Conservation (phyloP, 2,329 filamentous ascomycete species). For the Penicillium nordicum region DNA sequence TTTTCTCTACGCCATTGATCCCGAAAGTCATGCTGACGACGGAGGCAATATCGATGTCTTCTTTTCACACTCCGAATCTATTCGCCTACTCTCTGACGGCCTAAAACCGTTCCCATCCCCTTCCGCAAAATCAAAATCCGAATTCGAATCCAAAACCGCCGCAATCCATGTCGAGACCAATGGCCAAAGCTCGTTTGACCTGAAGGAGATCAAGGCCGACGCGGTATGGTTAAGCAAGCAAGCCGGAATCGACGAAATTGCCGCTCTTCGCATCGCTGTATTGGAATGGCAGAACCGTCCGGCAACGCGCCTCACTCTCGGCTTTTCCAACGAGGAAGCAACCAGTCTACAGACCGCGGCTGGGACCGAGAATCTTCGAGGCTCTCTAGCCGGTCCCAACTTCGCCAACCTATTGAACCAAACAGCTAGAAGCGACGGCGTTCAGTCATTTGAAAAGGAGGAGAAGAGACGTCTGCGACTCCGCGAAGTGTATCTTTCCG, state of each 20-base stretch:
- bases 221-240: slow-evolving; percentile 79
- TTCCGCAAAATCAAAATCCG: slow-evolving; percentile 61
- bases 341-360: slow-evolving; percentile 72
- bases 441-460: slow-evolving; percentile 57
- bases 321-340: slow-evolving; percentile 73
- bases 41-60: slow-evolving; percentile 62
- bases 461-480: slow-evolving; percentile 64
- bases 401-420: slow-evolving; percentile 36
- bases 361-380: slow-evolving; percentile 60
- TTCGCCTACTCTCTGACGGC: slow-evolving; percentile 65
- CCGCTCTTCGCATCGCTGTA: slow-evolving; percentile 74
- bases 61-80: slow-evolving; percentile 66
- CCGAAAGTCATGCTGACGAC: slow-evolving; percentile 48
- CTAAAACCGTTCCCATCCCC: slow-evolving; percentile 64
- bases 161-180: slow-evolving; percentile 77
- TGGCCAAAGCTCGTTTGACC: slow-evolving; percentile 63
- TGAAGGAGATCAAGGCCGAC: slow-evolving; percentile 79
- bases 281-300: slow-evolving; percentile 80
- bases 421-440: slow-evolving; percentile 27
- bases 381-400: slow-evolving; percentile 49
- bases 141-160: slow-evolving; percentile 79
- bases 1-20: slow-evolving; percentile 51
- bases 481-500: slow-evolving; percentile 67
- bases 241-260: slow-evolving; percentile 73
- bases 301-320: slow-evolving; percentile 66